Base-by-base conservation (phyloP, 1,284 basidiomycete species). In the Ceratobasidium sp. region DNA sequence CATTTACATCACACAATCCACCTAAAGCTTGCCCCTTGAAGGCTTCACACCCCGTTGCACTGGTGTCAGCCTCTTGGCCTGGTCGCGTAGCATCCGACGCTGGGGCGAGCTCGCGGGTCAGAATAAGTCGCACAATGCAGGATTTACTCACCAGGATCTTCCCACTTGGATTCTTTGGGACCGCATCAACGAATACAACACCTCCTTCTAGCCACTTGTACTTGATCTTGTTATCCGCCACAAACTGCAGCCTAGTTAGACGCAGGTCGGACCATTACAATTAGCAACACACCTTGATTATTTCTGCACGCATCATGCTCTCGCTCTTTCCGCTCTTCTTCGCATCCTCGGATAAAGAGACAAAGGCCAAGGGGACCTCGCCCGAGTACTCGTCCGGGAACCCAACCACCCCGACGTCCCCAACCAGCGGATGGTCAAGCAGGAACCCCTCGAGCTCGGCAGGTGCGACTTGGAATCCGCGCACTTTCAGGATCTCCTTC, bases 371-470 rank as follows among this genome's bases (percentile, higher is more conserved):
- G 0, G 92, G 92, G 3, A 91, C 69, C 68, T 94, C 92, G 40
- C 92, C 92, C 56, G 85, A 88, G 73, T 87, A 90, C 15, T 93
- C 90, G 75, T 94, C 89, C 0, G 83, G 84, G 2, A 92, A 77
- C 1, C 90, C 86, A 6, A 94, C 88, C 15, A 94, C 89, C 73
- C 91, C 92, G 1, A 82, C 83, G 69, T 93, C 88, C 0, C 80
- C 81, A 3, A 94, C 86, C 73, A 89, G 89, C 0, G 83, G 79
- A 72, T 92, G 89, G 77, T 87, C 75, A 71, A 94, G 81, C 31
- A 94, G 79, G 76, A 90, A 89, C 0, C 90, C 89, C 74, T 91
- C 89, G 0, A 91, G 79, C 74, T 91, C 72, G 6, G 72, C 72
- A 2, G 72, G 72, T 10, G 72, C 72, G 22, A 74, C 73, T 62